phyloP scores from a whole-genome alignment of 257 asterid species.

The Jacaranda copaia region DNA sequence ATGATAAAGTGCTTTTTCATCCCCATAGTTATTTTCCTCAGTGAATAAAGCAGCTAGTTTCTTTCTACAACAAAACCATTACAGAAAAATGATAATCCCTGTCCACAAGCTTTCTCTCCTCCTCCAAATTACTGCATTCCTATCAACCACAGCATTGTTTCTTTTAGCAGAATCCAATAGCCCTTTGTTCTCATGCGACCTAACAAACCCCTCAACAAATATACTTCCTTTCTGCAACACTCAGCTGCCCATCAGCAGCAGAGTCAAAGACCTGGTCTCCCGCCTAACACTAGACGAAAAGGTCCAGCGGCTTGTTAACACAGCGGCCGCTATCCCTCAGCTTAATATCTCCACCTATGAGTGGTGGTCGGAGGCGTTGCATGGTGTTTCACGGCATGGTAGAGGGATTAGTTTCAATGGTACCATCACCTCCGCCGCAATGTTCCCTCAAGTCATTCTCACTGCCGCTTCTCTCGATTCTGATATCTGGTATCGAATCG shows the following conservation, averaged over 20 bases:
- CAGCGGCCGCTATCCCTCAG: conserved; percentile 65
- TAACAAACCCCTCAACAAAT: conserved; percentile 46
- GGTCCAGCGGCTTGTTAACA: conserved; percentile 61
- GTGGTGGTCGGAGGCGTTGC: conserved; percentile 90
- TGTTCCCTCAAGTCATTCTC: conserved; percentile 78
- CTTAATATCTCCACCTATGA: conserved; percentile 69
- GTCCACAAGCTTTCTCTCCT: conserved; percentile 13
- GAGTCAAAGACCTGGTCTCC: conserved; percentile 63
- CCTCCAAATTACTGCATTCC: background rate
- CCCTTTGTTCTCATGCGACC: conserved; percentile 71
- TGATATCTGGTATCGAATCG: conserved; percentile 76
- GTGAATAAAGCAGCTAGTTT: background rate
- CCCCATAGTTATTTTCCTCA: background rate
- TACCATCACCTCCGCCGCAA: conserved; percentile 58
- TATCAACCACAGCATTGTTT: background rate
- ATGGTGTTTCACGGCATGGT: conserved; percentile 69
- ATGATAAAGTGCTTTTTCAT: background rate
- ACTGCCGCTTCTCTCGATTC: conserved; percentile 77
- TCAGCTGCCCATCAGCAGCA: conserved; percentile 35
- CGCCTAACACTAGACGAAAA: conserved; percentile 74
- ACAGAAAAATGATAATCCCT: conserved; percentile 32
- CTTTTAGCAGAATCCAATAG: conserved; percentile 25
- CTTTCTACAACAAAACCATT: background rate
- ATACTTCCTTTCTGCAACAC: conserved; percentile 62
- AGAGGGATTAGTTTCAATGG: conserved; percentile 59